These are phyloP conservation scores for Talaromyces borbonicus DNA, from an alignment of 495 filamentous ascomycete species.

Conservation along the genomic window DNA sequence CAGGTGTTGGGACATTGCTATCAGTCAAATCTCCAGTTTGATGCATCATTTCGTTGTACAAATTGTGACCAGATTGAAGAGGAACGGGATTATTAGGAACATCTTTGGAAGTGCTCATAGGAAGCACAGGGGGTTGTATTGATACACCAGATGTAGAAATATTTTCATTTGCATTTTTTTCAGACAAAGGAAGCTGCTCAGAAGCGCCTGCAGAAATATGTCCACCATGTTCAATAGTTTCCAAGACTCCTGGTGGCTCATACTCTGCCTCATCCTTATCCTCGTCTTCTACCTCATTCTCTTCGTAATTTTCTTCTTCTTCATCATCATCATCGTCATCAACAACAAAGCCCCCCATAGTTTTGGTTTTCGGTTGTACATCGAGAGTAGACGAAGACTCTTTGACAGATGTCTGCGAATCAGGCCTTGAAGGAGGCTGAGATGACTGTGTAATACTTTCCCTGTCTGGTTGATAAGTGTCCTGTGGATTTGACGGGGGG, in stretches of 20 bases:
- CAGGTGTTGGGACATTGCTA: slow-evolving; percentile 30
- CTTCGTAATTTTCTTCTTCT: too few species aligned
- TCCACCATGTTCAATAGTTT: slow-evolving; percentile 32
- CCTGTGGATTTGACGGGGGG: slow-evolving; percentile 14
- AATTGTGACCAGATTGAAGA: slow-evolving; percentile 31
- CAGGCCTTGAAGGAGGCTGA: slow-evolving; percentile 25
- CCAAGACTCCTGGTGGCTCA: slow-evolving; percentile 44
- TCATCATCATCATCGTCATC: slow-evolving; percentile 52
- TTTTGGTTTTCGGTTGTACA: slow-evolving; percentile 50
- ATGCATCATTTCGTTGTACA: slow-evolving; percentile 32
- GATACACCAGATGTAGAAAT: slow-evolving; percentile 50
- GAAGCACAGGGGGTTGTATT: slow-evolving; percentile 43
- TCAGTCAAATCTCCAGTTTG: slow-evolving; percentile 25
- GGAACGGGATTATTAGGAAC: slow-evolving; percentile 42
- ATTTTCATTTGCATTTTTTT: slow-evolving; percentile 47
- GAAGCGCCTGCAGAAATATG: slow-evolving; percentile 35
- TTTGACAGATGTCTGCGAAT: slow-evolving; percentile 31
- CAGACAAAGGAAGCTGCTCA: slow-evolving; percentile 43
- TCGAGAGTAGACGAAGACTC: slow-evolving; percentile 23
- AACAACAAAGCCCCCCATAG: slow-evolving; percentile 69
- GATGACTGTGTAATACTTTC: slow-evolving; percentile 13
- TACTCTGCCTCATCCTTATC: slow-evolving; percentile 43
- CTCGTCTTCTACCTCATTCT: slow-evolving; percentile 26
- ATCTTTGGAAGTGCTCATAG: slow-evolving; percentile 43
- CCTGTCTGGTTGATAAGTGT: slow-evolving; percentile 12